Evolutionary conservation across 108 stramenopile species (phyloP).

Genomic region (Mediolabrus comicus): DNA sequence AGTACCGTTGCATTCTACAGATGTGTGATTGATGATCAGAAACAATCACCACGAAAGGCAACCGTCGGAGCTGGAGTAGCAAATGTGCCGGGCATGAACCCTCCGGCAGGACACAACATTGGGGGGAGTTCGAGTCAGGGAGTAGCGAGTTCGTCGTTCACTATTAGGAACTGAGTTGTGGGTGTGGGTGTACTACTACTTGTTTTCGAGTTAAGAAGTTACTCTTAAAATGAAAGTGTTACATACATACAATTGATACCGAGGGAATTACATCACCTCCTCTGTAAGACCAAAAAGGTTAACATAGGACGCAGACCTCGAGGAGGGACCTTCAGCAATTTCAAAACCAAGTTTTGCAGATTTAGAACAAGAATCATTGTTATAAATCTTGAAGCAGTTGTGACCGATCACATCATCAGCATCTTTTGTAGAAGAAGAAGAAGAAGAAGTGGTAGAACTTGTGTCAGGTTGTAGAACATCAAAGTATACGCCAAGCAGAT

Average conservation of each 20-base stretch:
- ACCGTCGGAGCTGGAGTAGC: constrained; percentile 37
- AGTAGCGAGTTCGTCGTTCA: constrained; percentile 19
- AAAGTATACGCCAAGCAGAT: constrained; percentile 22
- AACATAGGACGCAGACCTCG: not conserved
- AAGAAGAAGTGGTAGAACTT: not conserved
- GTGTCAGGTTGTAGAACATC: not conserved
- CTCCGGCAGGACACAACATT: constrained; percentile 7
- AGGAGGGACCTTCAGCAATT: too few relatives aligned
- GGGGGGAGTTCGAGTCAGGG: not conserved
- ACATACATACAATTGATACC: too few relatives aligned
- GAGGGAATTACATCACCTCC: not conserved
- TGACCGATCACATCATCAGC: too few relatives aligned
- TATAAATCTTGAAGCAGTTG: not conserved
- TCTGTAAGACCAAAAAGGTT: not conserved
- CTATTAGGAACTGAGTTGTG: constrained; percentile 32
- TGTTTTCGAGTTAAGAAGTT: too few relatives aligned
- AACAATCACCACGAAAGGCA: constrained; percentile 32
- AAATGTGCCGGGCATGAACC: constrained; percentile 35
- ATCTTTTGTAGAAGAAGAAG: too few relatives aligned
- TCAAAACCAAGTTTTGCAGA: not conserved
- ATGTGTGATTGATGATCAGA: constrained; percentile 58
- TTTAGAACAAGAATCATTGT: not conserved
- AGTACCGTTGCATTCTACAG: constrained; percentile 68
- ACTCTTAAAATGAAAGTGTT: too few relatives aligned
- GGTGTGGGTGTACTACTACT: too few relatives aligned